Base-by-base conservation (phyloP, 768 basidiomycete genomes). In the Kwoniella heveanensis region DNA sequence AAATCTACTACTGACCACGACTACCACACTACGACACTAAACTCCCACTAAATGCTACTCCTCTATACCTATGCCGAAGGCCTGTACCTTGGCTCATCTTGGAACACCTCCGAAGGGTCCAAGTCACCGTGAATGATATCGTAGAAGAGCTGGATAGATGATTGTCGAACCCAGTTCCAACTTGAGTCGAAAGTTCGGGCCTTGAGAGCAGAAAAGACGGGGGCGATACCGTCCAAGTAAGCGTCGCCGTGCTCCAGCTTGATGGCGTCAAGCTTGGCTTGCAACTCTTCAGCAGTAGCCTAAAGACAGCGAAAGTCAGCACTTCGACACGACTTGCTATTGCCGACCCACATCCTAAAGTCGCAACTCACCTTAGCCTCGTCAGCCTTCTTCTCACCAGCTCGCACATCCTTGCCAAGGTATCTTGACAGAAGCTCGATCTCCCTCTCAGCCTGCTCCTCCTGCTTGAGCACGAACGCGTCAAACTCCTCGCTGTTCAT, bases 101-200 rank as follows among this genome's bases (percentile, higher is more conserved):
- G 46, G 60, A 76, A 76, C 10, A 76, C 68, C 2, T 68, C 69
- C 9, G 67, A 68, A 24, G 75, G 75, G 54, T 77, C 75, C 10
- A 77, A 57, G 29, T 77, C 73, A 52, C 96, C 96, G 70, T 93
- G 92, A 72, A 99, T 92, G 82, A 99, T 96, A 79, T 98, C 95
- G 81, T 94, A 97, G 83, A 88, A 98, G 92, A 99, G 94, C 64
- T 92, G 83, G 26, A 98, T 84, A 17, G 93, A 92, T 66, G 96
- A 94, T 82, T 99, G 96, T 64, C 95, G 88, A 49, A 90, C 95
- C 96, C 96, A 99, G 78, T 99, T 99, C 96, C 95, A 99, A 6
- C 90, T 92, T 1, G 95, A 98, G 78, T 98, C 94, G 83, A 99
- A 98, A 77, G 89, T 93, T 50, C 96, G 90, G 13, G 94, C 96